These are phyloP conservation scores for Priceomyces fermenticarens DNA, from an alignment of 805 yeast genomes.

Conservation along the genomic window DNA sequence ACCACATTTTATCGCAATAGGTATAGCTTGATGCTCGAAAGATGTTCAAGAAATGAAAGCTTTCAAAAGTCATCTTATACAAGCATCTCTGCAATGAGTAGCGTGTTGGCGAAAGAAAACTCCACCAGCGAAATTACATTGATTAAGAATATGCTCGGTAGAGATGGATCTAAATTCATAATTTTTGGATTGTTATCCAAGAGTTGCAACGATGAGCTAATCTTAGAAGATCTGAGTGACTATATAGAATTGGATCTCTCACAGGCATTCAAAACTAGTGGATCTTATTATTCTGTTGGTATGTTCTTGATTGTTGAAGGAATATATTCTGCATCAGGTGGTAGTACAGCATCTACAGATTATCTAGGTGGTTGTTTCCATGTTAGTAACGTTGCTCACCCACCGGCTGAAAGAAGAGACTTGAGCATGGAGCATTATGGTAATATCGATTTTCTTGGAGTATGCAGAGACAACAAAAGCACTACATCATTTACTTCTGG, in stretches of 20 bases:
- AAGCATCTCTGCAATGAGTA: constrained; percentile 42
- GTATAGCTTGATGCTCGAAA: constrained; percentile 62
- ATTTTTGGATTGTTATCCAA: constrained; percentile 72
- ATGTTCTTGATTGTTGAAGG: constrained; percentile 83
- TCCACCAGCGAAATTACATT: constrained; percentile 50
- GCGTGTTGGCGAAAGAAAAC: constrained; percentile 13
- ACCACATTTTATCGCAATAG: constrained; percentile 50
- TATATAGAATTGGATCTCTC: constrained; percentile 62
- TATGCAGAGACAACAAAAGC: constrained; percentile 26
- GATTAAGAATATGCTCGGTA: constrained; percentile 81
- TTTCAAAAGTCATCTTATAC: constrained; percentile 56
- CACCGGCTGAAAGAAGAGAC: constrained; percentile 79
- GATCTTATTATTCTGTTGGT: constrained; percentile 70
- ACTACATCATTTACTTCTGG: constrained; percentile 28
- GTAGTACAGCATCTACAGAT: constrained; percentile 27
- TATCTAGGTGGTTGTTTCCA: constrained; percentile 53
- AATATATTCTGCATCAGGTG: constrained; percentile 66
- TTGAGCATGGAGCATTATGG: constrained; percentile 70
- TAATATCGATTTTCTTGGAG: constrained; percentile 63
- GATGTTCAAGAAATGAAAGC: constrained; percentile 70
- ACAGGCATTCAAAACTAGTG: constrained; percentile 60
- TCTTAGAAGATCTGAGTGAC: constrained; percentile 80
- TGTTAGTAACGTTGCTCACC: constrained; percentile 77
- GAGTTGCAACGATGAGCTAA: constrained; percentile 65
- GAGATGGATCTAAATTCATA: constrained; percentile 73